These are phyloP conservation scores for Verticillium klebahnii DNA, from an alignment of 2,329 filamentous ascomycete species.

Conservation along the genomic window DNA sequence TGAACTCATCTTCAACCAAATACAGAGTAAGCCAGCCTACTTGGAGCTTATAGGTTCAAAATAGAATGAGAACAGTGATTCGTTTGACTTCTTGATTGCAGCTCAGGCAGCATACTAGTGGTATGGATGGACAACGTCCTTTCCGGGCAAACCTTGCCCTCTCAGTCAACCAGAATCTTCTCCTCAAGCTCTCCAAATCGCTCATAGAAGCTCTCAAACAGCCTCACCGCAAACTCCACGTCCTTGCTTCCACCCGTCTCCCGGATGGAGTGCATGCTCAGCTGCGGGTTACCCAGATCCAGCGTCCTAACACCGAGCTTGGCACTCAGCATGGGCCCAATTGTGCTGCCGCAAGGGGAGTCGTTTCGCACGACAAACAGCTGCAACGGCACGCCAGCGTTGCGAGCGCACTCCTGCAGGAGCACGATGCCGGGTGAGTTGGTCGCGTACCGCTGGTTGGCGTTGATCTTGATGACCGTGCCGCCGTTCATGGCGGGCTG, in stretches of 20 bases:
- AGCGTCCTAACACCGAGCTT: conserved; percentile 82
- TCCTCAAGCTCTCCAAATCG: conserved; percentile 78
- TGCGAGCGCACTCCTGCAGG: conserved; percentile 77
- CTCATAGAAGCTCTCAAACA: conserved; percentile 86
- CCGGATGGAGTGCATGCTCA: conserved; percentile 95
- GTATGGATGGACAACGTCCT: too few relatives aligned
- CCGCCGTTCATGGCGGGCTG: conserved; percentile 95
- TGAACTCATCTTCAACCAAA: too few relatives aligned
- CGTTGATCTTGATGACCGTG: conserved; percentile 96
- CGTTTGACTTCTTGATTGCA: too few relatives aligned
- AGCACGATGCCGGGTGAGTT: conserved; percentile 94
- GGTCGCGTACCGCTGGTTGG: conserved; percentile 94
- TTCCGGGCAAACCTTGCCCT: too few relatives aligned
- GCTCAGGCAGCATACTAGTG: too few relatives aligned
- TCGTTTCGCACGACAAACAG: conserved; percentile 96
- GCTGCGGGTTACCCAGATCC: conserved; percentile 88
- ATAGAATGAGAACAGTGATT: too few relatives aligned
- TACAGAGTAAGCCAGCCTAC: too few relatives aligned
- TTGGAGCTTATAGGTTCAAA: too few relatives aligned
- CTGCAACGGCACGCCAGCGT: conserved; percentile 78
- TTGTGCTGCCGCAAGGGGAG: conserved; percentile 89
- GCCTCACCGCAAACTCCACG: conserved; percentile 75
- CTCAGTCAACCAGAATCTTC: conserved; percentile 76
- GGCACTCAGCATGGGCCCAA: conserved; percentile 92
- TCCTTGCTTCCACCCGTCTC: conserved; percentile 88